Evolutionary conservation across 2,329 filamentous ascomycete species (phyloP).

Genomic region (Endocalyx cinctus): DNA sequence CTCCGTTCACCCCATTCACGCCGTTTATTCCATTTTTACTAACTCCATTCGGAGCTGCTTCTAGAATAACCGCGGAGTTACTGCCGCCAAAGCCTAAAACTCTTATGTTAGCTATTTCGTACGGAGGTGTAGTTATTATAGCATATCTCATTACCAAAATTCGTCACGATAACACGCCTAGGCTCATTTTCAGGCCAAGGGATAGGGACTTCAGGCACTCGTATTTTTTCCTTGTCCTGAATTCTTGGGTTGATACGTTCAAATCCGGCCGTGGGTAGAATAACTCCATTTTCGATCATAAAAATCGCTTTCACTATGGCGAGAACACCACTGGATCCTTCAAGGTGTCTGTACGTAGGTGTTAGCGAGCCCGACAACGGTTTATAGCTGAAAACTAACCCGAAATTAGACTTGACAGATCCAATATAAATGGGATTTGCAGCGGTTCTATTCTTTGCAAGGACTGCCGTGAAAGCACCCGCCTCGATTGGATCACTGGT

Average conservation of each 20-base stretch:
- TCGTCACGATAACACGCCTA: conserved; percentile 18
- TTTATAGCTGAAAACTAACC: conserved; percentile 2
- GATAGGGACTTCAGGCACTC: conserved; percentile 8
- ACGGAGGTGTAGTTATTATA: background rate
- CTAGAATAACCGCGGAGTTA: conserved; percentile 17
- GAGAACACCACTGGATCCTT: conserved; percentile 20
- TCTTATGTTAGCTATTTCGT: background rate
- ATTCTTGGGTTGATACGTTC: conserved; percentile 17
- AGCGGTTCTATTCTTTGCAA: conserved; percentile 14
- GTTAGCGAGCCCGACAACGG: background rate
- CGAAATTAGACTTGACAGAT: conserved; percentile 19
- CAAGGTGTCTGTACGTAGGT: conserved; percentile 12
- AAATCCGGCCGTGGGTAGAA: conserved; percentile 22
- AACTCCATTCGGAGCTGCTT: conserved; percentile 1
- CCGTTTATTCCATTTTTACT: background rate
- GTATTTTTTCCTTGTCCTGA: conserved; percentile 7
- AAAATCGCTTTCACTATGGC: conserved; percentile 23
- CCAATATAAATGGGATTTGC: conserved; percentile 21
- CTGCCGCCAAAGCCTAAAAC: conserved; percentile 17
- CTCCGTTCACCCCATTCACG: too few relatives aligned
- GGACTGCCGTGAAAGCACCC: conserved; percentile 17
- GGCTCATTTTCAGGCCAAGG: conserved; percentile 16
- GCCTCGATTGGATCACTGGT: conserved; percentile 14
- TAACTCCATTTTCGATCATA: conserved; percentile 18
- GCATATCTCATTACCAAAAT: conserved; percentile 21